phyloP scores from a whole-genome alignment of 208 protist genomes.

The Leptomonas pyrrhocoris region DNA sequence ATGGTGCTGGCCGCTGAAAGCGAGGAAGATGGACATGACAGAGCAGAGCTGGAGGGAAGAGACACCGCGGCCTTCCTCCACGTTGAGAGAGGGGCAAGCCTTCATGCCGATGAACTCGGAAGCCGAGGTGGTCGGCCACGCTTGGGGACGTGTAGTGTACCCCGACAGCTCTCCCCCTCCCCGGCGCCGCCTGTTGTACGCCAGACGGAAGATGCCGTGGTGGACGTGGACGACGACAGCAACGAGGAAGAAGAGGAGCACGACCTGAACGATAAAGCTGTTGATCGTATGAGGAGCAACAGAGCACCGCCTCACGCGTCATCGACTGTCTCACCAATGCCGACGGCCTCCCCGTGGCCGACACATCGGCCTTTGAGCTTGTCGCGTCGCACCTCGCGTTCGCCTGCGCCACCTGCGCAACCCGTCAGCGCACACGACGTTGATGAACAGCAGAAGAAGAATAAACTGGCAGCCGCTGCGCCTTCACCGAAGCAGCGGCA shows the following conservation, averaged over 20 bases:
- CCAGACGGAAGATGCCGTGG: neutral
- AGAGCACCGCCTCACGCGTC: neutral
- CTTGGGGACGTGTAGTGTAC: constrained; percentile 2
- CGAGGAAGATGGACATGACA: neutral
- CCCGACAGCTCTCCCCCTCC: constrained; percentile 13
- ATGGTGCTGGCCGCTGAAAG: neutral
- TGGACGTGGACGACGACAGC: constrained; percentile 6
- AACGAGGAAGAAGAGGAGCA: neutral
- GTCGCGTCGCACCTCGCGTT: constrained; percentile 23
- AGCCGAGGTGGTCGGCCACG: neutral
- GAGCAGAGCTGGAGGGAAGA: neutral
- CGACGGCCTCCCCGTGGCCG: constrained; percentile 12
- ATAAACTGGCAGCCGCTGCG: neutral
- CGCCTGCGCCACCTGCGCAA: constrained; percentile 10
- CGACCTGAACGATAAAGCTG: neutral
- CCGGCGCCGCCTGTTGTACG: neutral
- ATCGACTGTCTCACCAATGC: constrained; percentile 1
- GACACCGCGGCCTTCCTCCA: neutral
- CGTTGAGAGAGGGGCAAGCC: neutral
- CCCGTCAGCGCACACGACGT: neutral
- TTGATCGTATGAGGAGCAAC: neutral
- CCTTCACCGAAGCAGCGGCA: neutral
- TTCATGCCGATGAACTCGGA: too few species aligned
- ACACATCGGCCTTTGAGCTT: constrained; percentile 27
- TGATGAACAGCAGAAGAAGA: neutral